phyloP scores from a whole-genome alignment of 2,329 filamentous ascomycete genomes.

The Samsoniella hepiali region DNA sequence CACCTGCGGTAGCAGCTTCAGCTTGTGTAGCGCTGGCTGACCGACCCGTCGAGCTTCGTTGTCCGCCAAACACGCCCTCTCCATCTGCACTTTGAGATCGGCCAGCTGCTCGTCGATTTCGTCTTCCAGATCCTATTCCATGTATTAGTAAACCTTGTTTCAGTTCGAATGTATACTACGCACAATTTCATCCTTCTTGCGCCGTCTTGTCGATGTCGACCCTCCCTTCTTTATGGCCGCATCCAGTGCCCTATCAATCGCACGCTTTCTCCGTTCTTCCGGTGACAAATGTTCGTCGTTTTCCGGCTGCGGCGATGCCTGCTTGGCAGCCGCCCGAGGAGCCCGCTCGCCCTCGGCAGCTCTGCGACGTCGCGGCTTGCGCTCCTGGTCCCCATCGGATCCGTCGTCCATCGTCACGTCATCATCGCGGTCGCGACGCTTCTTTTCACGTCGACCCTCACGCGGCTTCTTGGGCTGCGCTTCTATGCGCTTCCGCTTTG shows the following conservation, averaged over 20 bases:
- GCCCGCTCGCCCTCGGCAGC: conserved; percentile 47
- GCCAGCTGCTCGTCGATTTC: conserved; percentile 89
- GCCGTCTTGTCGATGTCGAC: conserved; percentile 59
- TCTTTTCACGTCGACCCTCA: conserved; percentile 68
- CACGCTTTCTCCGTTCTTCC: conserved; percentile 78
- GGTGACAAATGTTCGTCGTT: conserved; percentile 77
- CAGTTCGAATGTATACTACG: conserved; percentile 31
- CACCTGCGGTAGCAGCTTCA: conserved; percentile 90
- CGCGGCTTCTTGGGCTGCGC: conserved; percentile 71
- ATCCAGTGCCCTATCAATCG: conserved; percentile 83
- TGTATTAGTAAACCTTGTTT: conserved; percentile 24
- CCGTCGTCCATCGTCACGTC: conserved; percentile 49
- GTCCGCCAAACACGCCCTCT: conserved; percentile 81
- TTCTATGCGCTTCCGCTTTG: conserved; percentile 62
- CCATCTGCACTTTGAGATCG: conserved; percentile 84
- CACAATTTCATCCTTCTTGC: conserved; percentile 88
- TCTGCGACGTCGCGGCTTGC: conserved; percentile 46
- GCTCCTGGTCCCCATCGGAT: conserved; percentile 42
- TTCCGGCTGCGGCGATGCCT: conserved; percentile 55
- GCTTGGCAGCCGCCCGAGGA: conserved; percentile 44
- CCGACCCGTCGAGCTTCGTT: conserved; percentile 75
- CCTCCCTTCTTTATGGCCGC: conserved; percentile 76
- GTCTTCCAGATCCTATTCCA: conserved; percentile 74
- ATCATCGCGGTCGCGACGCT: conserved; percentile 49
- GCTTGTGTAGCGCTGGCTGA: conserved; percentile 84